Evolutionary conservation across 805 yeast species (phyloP).

Genomic region (Huiozyma naganishii): DNA sequence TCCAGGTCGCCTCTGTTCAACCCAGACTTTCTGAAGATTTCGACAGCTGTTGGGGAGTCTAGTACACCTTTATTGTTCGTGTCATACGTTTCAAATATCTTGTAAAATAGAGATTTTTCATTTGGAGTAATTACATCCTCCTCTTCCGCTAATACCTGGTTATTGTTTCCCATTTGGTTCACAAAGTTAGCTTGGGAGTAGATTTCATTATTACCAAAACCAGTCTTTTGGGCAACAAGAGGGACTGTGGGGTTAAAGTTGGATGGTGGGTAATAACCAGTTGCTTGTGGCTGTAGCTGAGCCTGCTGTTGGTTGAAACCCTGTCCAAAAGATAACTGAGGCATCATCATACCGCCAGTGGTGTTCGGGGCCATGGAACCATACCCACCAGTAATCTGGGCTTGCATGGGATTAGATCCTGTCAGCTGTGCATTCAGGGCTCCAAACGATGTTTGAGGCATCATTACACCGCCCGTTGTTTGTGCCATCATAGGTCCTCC

Average conservation of each 20-base stretch:
- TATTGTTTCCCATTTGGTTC: conserved; percentile 28
- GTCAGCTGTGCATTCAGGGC: conserved; percentile 27
- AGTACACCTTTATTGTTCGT: conserved; percentile 52
- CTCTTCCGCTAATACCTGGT: conserved; percentile 11
- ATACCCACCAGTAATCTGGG: conserved; percentile 32
- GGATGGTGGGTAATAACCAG: conserved; percentile 51
- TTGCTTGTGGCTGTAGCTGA: conserved; percentile 37
- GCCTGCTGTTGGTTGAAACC: conserved; percentile 33
- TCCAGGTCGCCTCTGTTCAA: conserved; percentile 77
- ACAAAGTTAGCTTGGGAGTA: conserved; percentile 29
- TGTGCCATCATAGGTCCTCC: conserved; percentile 34
- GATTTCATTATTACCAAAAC: conserved; percentile 34
- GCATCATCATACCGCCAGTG: conserved; percentile 12
- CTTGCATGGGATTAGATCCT: conserved; percentile 30
- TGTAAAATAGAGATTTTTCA: conserved; percentile 78
- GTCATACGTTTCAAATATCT: conserved; percentile 85
- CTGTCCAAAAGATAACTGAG: conserved; percentile 26
- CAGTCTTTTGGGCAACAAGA: conserved; percentile 34
- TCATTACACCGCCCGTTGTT: conserved; percentile 34
- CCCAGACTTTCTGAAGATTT: conserved; percentile 85
- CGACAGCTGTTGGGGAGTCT: conserved; percentile 73
- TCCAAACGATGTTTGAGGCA: conserved; percentile 28
- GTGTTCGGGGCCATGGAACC: conserved; percentile 7
- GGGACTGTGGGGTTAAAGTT: conserved; percentile 27
- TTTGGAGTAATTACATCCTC: conserved; percentile 71